phyloP scores from a whole-genome alignment of 1,284 basidiomycete species.

The Ceratobasidium sp. region DNA sequence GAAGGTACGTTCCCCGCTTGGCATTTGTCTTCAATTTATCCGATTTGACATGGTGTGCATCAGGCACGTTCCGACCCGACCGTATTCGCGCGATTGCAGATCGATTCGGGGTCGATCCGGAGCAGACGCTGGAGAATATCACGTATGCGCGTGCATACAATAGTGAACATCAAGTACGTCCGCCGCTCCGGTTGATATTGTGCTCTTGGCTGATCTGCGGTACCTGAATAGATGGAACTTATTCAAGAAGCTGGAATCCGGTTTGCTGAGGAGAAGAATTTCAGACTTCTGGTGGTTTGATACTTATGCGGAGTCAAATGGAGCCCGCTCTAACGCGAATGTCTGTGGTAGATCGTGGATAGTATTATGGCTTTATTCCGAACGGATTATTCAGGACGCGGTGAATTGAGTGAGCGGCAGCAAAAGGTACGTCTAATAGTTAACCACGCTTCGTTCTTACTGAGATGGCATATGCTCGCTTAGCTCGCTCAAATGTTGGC shows the following conservation, averaged over 20 bases:
- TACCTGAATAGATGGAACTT: slow-evolving; percentile 76
- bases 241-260: slow-evolving; percentile 86
- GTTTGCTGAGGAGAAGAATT: slow-evolving; percentile 86
- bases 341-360: slow-evolving; percentile 79
- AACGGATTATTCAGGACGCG: slow-evolving; percentile 91
- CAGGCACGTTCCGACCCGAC: slow-evolving; percentile 93
- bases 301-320: slow-evolving; percentile 35
- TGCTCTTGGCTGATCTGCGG: not conserved
- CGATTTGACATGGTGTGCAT: too few relatives aligned
- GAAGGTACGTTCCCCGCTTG: slow-evolving; percentile 67
- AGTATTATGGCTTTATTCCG: slow-evolving; percentile 96
- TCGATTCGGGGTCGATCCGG: slow-evolving; percentile 88
- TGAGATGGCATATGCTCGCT: not conserved
- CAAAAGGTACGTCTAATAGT: slow-evolving; percentile 73
- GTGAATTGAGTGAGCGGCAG: slow-evolving; percentile 91
- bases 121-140: slow-evolving; percentile 88
- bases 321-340: not conserved
- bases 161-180: slow-evolving; percentile 82
- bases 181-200: not conserved
- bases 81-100: slow-evolving; percentile 90
- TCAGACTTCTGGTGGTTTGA: slow-evolving; percentile 70
- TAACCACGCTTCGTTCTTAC: not conserved
- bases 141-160: slow-evolving; percentile 88
- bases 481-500: slow-evolving; percentile 89
- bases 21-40: too few relatives aligned